These are phyloP conservation scores for Rubia balearica DNA, from an alignment of 305 asterid genomes.

Conservation along the genomic window DNA sequence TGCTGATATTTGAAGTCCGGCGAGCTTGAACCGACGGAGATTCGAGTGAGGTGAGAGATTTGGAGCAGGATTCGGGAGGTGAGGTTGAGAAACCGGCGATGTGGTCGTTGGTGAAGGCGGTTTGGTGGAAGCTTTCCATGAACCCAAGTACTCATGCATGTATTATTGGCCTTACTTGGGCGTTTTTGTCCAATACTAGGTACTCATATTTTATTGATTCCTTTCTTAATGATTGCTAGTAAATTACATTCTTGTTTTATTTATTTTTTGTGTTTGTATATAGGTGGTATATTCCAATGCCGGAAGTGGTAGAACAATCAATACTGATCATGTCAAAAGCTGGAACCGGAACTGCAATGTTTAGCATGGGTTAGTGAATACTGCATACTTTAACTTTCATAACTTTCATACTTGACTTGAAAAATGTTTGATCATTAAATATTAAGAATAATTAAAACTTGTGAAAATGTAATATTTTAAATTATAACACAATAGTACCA, in stretches of 20 bases:
- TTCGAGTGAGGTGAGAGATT: conserved; percentile 3
- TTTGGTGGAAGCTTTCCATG: conserved; percentile 40
- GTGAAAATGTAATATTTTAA: no score
- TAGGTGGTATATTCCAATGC: conserved; percentile 57
- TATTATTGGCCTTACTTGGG: conserved; percentile 47
- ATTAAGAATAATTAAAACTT: no score
- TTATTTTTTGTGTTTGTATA: not conserved
- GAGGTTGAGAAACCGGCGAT: conserved; percentile 13
- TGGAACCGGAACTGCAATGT: conserved; percentile 63
- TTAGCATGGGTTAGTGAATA: conserved; percentile 54
- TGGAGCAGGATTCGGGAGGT: conserved; percentile 11
- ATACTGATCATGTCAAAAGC: conserved; percentile 50
- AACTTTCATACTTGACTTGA: no score
- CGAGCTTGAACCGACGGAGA: conserved; percentile 20
- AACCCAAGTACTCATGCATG: conserved; percentile 61
- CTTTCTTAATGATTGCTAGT: no score
- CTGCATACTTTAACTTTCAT: not conserved
- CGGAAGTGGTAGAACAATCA: conserved; percentile 51
- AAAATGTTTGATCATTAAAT: no score
- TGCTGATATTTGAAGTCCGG: conserved; percentile 42
- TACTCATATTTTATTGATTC: no score
- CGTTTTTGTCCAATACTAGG: conserved; percentile 22
- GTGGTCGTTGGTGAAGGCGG: conserved; percentile 33
- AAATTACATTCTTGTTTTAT: no score
- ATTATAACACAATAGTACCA: no score